phyloP scores from a whole-genome alignment of 306 rosid species.

The Crataegus laevigata region DNA sequence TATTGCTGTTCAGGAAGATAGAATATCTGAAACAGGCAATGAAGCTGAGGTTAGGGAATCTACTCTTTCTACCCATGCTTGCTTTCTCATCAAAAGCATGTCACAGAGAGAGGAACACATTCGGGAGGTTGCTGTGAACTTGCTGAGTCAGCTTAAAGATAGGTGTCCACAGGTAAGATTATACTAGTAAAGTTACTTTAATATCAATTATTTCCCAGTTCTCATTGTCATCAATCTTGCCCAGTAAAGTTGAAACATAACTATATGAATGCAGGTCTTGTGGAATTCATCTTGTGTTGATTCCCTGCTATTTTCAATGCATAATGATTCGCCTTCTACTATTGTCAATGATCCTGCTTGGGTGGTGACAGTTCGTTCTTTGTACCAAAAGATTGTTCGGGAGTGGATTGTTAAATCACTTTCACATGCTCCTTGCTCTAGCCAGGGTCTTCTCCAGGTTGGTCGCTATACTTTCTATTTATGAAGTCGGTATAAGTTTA shows the following conservation, averaged over 20 bases:
- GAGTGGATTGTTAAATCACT: conserved; percentile 92
- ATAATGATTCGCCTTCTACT: conserved; percentile 59
- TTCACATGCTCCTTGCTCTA: conserved; percentile 91
- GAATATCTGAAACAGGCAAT: conserved; percentile 77
- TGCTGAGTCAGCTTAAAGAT: conserved; percentile 81
- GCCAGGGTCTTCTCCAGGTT: conserved; percentile 99
- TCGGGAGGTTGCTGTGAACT: conserved; percentile 72
- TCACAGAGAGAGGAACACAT: conserved; percentile 89
- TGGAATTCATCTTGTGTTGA: conserved; percentile 92
- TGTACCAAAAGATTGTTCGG: conserved; percentile 88
- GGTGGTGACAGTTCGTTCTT: conserved; percentile 71
- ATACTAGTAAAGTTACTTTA: background rate
- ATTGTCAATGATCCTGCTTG: conserved; percentile 90
- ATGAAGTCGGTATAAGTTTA: conserved; percentile 11
- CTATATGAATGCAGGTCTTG: conserved; percentile 60
- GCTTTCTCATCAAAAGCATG: conserved; percentile 76
- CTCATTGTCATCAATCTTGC: conserved; percentile 3
- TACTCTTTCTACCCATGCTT: conserved; percentile 68
- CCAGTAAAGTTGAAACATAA: conserved; percentile 19
- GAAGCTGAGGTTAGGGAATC: conserved; percentile 80
- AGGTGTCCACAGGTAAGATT: conserved; percentile 80
- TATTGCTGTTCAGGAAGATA: conserved; percentile 73
- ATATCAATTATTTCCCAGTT: background rate
- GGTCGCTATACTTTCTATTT: conserved; percentile 18
- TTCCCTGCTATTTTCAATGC: conserved; percentile 76